Evolutionary conservation across 495 filamentous ascomycete species (phyloP).

Genomic region (Ramalina peruviana): DNA sequence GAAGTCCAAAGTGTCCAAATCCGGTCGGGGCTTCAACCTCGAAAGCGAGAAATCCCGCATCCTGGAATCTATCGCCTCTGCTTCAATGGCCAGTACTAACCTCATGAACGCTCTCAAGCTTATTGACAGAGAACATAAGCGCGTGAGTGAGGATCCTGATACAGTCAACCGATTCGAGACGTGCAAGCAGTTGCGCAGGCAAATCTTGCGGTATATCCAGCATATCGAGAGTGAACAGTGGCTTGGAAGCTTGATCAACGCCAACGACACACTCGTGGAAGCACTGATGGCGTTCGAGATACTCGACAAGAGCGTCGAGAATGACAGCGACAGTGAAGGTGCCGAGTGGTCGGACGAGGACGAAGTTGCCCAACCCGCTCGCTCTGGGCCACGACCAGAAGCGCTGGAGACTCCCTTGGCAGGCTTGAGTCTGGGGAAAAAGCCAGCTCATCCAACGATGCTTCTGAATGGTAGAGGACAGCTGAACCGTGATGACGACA

Average conservation of each 20-base stretch:
- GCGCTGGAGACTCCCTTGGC: conserved; percentile 24
- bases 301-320: conserved; percentile 86
- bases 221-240: conserved; percentile 70
- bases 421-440: conserved; percentile 31
- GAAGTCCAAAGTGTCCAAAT: conserved; percentile 34
- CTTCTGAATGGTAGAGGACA: conserved; percentile 9
- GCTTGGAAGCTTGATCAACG: conserved; percentile 65
- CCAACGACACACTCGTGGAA: conserved; percentile 76
- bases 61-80: conserved; percentile 66
- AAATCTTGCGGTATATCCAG: conserved; percentile 80
- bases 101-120: conserved; percentile 76
- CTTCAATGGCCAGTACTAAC: conserved; percentile 81
- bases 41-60: conserved; percentile 80
- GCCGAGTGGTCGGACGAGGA: conserved; percentile 39
- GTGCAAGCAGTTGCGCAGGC: conserved; percentile 72
- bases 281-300: conserved; percentile 91
- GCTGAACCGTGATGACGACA: conserved; percentile 27
- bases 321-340: conserved; percentile 86
- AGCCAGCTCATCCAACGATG: conserved; percentile 17
- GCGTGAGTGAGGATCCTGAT: conserved; percentile 71
- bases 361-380: conserved; percentile 14
- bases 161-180: conserved; percentile 66
- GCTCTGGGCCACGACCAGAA: conserved; percentile 9
- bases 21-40: conserved; percentile 50
- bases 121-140: conserved; percentile 80